Percentiles rank a stretch among this genome's conserved stretches.
phyloP scores from a whole-genome alignment of 495 filamentous ascomycete species.

The Rusavskia elegans region DNA sequence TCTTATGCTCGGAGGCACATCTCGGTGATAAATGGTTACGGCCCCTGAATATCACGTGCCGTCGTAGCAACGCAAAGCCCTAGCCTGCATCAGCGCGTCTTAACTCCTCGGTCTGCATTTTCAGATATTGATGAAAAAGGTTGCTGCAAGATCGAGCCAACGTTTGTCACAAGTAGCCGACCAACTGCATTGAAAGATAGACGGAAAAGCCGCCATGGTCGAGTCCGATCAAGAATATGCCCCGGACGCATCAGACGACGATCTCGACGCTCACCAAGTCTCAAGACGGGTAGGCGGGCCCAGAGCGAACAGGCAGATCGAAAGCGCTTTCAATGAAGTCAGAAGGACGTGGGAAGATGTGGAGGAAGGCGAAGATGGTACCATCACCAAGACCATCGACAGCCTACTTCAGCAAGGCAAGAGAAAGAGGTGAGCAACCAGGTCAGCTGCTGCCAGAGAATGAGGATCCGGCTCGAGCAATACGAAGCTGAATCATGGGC shows the following conservation, averaged over 20 bases:
- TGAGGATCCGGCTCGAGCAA: background rate
- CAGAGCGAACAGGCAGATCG: conserved; percentile 3
- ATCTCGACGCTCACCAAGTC: conserved; percentile 38
- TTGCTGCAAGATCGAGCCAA: no score
- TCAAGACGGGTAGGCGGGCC: conserved; percentile 16
- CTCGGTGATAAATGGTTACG: no score
- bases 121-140: no score
- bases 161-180: no score
- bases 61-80: no score
- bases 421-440: conserved; percentile 45
- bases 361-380: conserved; percentile 58
- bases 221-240: conserved; percentile 80
- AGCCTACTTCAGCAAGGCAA: conserved; percentile 55
- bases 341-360: conserved; percentile 48
- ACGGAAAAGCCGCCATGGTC: conserved; percentile 24
- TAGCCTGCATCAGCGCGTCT: no score
- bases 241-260: conserved; percentile 64
- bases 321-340: conserved; percentile 29
- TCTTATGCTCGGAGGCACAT: no score
- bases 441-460: background rate
- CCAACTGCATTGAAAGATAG: background rate
- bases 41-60: no score
- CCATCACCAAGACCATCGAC: conserved; percentile 52
- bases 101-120: no score
- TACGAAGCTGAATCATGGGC: conserved; percentile 1